phyloP scores from a whole-genome alignment of 2,329 filamentous ascomycete species.

The Xylariaceae sp. region DNA sequence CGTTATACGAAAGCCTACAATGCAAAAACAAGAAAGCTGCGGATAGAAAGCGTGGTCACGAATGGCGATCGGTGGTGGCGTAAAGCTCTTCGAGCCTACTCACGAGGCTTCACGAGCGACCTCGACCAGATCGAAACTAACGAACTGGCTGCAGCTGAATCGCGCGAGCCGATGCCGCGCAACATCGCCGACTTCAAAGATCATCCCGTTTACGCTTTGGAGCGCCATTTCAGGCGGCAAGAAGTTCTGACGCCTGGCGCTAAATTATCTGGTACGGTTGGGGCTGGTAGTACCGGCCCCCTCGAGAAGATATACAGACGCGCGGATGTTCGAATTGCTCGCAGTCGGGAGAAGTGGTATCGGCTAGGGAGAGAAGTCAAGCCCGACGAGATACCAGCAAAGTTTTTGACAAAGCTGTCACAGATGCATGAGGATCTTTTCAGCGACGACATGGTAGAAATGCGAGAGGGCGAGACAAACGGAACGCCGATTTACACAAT shows the following conservation, averaged over 20 bases:
- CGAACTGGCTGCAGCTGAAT: conserved; percentile 68
- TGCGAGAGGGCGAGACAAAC: conserved; percentile 41
- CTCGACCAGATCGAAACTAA: conserved; percentile 82
- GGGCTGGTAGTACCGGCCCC: conserved; percentile 58
- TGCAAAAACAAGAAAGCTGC: conserved; percentile 77
- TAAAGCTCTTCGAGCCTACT: conserved; percentile 49
- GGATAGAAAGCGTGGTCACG: conserved; percentile 65
- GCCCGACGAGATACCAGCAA: conserved; percentile 75
- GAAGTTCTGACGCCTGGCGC: conserved; percentile 75
- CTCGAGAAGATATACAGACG: conserved; percentile 82
- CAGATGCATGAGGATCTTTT: conserved; percentile 35
- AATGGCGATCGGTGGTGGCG: conserved; percentile 53
- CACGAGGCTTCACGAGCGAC: conserved; percentile 48
- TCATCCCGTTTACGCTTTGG: conserved; percentile 79
- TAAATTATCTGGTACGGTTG: conserved; percentile 73
- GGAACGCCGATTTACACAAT: conserved; percentile 58
- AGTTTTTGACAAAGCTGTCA: conserved; percentile 60
- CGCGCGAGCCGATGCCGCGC: conserved; percentile 78
- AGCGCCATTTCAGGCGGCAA: conserved; percentile 78
- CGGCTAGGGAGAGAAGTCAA: conserved; percentile 78
- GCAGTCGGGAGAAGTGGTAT: conserved; percentile 87
- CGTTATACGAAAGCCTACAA: conserved; percentile 87
- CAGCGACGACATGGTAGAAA: conserved; percentile 36
- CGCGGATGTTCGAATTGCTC: conserved; percentile 73
- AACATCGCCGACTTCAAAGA: conserved; percentile 86